Evolutionary conservation across 345 rosid genomes (phyloP), one percentile per base, ranked within the genome.

Genomic region (Hypericum perforatum): DNA sequence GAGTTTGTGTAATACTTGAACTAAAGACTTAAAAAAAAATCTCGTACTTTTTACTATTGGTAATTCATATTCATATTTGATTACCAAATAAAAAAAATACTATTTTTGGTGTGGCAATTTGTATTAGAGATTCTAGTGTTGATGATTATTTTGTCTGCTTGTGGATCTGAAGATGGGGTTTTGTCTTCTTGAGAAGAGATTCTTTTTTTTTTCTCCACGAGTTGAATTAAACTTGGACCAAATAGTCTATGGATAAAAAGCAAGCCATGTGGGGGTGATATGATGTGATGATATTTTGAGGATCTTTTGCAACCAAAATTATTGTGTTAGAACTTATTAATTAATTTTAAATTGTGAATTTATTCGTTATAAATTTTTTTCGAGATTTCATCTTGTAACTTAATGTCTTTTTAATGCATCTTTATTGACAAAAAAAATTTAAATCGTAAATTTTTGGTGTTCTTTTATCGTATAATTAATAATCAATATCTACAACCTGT

Each of bases 151-250:
- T 53, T 44, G 37, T 11, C 12, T 13, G 6, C 32, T 36, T 37
- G 45, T 41, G 55, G 69, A 65, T 63, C 60, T 42, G 32, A 37
- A 43, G 43, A 43, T 38, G 37, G 22, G 40, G 32, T 22, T 22
- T 22, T 54, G 5, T 49, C 36, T 16, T 53, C 11, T 36, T 47
- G 29, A 9, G 39, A 0, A 22, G 32, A 22, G 32, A 22, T 54
- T 38, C 39, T 1, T 11, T 16, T 9, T 39, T 7, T 41, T 43
- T 40, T 41, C 10, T 10, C n/a, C 39, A 9, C 5, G 36, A n/a
- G 29, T 41, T 41, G 22, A 13, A 52, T 70, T 65, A 58, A 37
- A 38, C 47, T 43, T 56, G 22, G 57, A 5, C 59, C 46, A 37
- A 60, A 16, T 49, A 57, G 43, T 57, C 39, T 5, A 7, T 5